Base-by-base conservation (phyloP, 1,284 basidiomycete genomes). In the Papiliotrema nemorosa region DNA sequence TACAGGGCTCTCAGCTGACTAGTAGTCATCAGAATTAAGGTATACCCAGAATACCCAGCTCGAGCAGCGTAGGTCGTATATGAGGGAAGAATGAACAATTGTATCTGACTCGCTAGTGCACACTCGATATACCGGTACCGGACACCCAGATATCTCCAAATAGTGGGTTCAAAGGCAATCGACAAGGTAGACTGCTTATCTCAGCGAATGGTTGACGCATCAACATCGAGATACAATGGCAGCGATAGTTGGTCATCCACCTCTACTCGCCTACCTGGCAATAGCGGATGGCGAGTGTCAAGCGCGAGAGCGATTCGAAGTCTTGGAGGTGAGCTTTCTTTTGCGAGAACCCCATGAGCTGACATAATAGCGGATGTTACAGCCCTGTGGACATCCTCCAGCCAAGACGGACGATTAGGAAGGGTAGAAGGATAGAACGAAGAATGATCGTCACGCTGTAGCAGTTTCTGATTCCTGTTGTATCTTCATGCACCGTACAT, bases 351-450 rank as follows among this genome's bases (percentile, higher is more conserved):
- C 14, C 14, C 13, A 3, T 7, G 12, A 25, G 50, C 43, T 54
- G 44, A 52, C 40, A 12, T 21, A 50, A 24, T 65, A 97, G 92
- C 84, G 87, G 55, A 97, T 97, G 93, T 79, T 98, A 37, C 93
- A 97, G 71, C 94, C 94, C n/a, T 97, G 91, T 66, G 94, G 93
- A 0, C 90, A 90, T 36, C 93, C 94, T 21, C 94, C 93, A 2
- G 82, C 83, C 41, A 94, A 93, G 75, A 89, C 93, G 58, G 92
- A 97, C 53, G 87, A 90, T 27, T 77, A 70, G 60, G 35, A 37
- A 7, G 35, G 12, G 35, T n/a, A 39, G 39, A 47, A 31, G 39
- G 40, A 25, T 42, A 42, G 40, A n/a, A n/a, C n/a, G n/a, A n/a
- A n/a, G n/a, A n/a, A n/a, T n/a, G n/a, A n/a, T 39, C 31, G n/a